phyloP scores from a whole-genome alignment of 192 early-diverging fungal genomes.

The Podila verticillata region DNA sequence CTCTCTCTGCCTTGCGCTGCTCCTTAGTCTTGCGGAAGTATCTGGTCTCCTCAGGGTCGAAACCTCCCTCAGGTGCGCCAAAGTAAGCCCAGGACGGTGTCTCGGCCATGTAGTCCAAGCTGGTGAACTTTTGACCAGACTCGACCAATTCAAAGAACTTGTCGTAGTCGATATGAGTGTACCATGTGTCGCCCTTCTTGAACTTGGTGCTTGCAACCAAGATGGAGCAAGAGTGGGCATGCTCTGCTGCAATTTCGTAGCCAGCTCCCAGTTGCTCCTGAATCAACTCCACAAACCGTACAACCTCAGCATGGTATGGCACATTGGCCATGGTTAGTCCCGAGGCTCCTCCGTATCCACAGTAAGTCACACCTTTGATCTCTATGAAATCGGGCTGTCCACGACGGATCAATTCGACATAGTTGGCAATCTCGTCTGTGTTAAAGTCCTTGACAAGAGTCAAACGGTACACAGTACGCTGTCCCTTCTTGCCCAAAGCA shows the following conservation, averaged over 20 bases:
- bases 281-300: conserved; percentile 70
- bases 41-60: conserved; percentile 76
- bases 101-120: conserved; percentile 73
- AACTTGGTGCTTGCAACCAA: conserved; percentile 72
- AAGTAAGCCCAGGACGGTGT: conserved; percentile 78
- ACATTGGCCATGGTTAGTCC: conserved; percentile 79
- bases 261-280: conserved; percentile 60
- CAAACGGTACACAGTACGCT: conserved; percentile 78
- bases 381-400: conserved; percentile 79
- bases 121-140: conserved; percentile 62
- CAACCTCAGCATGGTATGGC: conserved; percentile 74
- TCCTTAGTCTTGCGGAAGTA: conserved; percentile 67
- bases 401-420: conserved; percentile 68
- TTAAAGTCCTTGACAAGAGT: conserved; percentile 81
- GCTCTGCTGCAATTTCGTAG: conserved; percentile 78
- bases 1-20: conserved; percentile 41
- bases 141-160: conserved; percentile 72
- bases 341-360: conserved; percentile 73
- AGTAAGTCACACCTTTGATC: conserved; percentile 82
- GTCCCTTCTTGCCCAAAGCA: conserved; percentile 70
- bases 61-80: conserved; percentile 71
- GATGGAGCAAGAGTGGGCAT: conserved; percentile 75
- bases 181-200: conserved; percentile 74
- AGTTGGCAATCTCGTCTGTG: conserved; percentile 71
- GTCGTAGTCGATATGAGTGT: conserved; percentile 80